phyloP scores from a whole-genome alignment of 176 grass and related monocot genomes.

The Triticum monococcum region DNA sequence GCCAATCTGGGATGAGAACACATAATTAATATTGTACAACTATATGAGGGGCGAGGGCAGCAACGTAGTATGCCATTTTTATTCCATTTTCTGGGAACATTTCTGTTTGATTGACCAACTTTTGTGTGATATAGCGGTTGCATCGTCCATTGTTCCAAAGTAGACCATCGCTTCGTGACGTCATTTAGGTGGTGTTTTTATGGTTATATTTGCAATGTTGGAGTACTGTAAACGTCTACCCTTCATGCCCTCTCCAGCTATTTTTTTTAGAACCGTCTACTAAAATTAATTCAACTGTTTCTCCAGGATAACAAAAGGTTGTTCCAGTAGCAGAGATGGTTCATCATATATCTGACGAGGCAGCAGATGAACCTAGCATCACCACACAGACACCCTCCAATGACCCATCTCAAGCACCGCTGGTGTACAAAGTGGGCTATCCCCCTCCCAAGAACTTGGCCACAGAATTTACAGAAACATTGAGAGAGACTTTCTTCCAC shows the following conservation, averaged over 20 bases:
- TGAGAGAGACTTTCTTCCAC: constrained; percentile 85
- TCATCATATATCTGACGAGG: constrained; percentile 38
- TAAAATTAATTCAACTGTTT: not conserved
- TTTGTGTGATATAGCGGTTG: not conserved
- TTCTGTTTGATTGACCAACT: not conserved
- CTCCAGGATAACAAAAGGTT: not conserved
- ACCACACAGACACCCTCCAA: not conserved
- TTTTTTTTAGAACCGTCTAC: not conserved
- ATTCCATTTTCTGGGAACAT: not conserved
- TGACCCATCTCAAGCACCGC: constrained; percentile 13
- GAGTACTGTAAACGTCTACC: not conserved
- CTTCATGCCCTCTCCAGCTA: not conserved
- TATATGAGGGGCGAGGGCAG: too few relatives aligned
- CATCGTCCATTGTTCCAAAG: too few relatives aligned
- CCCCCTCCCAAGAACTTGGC: constrained; percentile 58
- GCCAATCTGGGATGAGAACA: too few relatives aligned
- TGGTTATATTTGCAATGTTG: not conserved
- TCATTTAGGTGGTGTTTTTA: not conserved
- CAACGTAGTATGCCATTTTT: too few relatives aligned
- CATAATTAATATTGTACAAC: too few relatives aligned
- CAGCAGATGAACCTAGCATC: constrained; percentile 15
- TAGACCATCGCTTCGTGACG: not conserved
- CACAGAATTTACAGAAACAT: constrained; percentile 50
- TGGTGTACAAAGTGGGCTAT: constrained; percentile 68
- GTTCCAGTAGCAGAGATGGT: constrained; percentile 34